Percentiles rank a stretch among this genome's conserved stretches.
Evolutionary conservation across 345 rosid species (phyloP).

Genomic region (Rhizophora mangle): DNA sequence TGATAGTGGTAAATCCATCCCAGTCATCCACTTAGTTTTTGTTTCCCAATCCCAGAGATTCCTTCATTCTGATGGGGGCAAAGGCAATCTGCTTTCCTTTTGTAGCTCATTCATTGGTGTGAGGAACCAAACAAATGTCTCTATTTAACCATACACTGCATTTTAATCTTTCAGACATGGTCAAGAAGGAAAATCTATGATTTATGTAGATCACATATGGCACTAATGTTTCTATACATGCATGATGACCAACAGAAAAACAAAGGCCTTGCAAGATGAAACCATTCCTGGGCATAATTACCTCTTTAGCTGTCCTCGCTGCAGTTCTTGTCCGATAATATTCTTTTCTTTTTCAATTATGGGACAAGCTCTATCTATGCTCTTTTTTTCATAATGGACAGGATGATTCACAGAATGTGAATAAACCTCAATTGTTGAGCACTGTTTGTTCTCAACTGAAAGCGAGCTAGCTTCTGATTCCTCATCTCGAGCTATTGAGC

Average conservation of each 20-base stretch:
- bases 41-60: neutral
- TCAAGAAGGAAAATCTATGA: neutral
- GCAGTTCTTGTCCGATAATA: conserved; percentile 42
- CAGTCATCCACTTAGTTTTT: conserved; percentile 10
- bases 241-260: neutral
- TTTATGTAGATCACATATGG: neutral
- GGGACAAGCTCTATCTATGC: conserved; percentile 28
- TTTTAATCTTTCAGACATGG: conserved; percentile 4
- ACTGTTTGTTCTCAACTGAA: conserved; percentile 70
- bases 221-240: neutral
- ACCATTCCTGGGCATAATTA: conserved; percentile 15
- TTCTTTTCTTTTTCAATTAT: conserved; percentile 37
- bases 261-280: neutral
- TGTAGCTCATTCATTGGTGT: neutral
- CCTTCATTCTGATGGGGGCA: neutral
- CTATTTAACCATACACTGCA: neutral
- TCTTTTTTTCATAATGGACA: conserved; percentile 40
- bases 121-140: neutral
- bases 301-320: conserved; percentile 65
- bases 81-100: conserved; percentile 5
- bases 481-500: conserved; percentile 80
- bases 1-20: neutral
- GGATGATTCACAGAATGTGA: conserved; percentile 46
- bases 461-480: conserved; percentile 98
- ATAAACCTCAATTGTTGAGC: conserved; percentile 52